A percentile compares a stretch with the other conserved stretches of the same genome.
Conservation (phyloP, 495 filamentous ascomycete species). For the Penicillium paradoxum region DNA sequence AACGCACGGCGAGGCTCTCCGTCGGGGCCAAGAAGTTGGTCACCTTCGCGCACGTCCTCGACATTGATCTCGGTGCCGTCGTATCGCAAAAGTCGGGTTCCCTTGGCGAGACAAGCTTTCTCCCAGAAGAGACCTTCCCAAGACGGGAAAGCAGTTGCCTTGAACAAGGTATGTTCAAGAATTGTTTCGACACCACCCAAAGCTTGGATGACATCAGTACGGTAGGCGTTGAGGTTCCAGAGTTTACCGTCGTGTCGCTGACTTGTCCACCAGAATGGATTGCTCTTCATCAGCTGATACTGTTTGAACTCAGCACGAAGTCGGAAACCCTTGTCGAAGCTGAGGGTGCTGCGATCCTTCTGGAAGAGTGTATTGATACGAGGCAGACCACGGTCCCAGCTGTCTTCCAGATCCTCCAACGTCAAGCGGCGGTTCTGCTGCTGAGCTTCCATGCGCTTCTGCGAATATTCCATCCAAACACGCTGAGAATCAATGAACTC, state of each 20-base stretch:
- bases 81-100: conserved; percentile 35
- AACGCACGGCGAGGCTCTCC: conserved; percentile 42
- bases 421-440: conserved; percentile 95
- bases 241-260: conserved; percentile 97
- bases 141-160: conserved; percentile 95
- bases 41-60: conserved; percentile 44
- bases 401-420: conserved; percentile 95
- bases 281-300: conserved; percentile 99
- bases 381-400: conserved; percentile 96
- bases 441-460: conserved; percentile 95
- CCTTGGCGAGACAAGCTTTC: conserved; percentile 55
- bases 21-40: conserved; percentile 45
- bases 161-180: conserved; percentile 96
- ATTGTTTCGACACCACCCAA: conserved; percentile 99
- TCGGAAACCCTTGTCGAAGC: conserved; percentile 98
- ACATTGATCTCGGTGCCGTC: conserved; percentile 40
- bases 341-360: conserved; percentile 95
- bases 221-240: conserved; percentile 97
- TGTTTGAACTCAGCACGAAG: conserved; percentile 95
- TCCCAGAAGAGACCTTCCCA: conserved; percentile 99
- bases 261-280: conserved; percentile 99
- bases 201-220: conserved; percentile 97
- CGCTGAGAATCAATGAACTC: conserved; percentile 99
- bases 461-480: conserved; percentile 99
- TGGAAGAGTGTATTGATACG: conserved; percentile 99